Conservation (phyloP, 208 protist genomes). For the Blastocrithidia nonstop region DNA sequence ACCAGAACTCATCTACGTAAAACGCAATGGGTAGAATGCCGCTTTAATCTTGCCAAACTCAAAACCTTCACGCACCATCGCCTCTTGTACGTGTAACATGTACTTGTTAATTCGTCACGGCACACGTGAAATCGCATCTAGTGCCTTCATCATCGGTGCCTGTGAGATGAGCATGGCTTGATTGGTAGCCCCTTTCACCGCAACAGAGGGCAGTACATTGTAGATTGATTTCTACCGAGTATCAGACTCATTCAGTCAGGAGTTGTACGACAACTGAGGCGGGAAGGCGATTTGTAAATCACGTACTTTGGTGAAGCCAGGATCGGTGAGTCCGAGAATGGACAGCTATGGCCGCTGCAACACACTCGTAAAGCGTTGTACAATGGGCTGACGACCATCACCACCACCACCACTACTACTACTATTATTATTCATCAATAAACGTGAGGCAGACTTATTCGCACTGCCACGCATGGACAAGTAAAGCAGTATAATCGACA, state of each 20-base stretch:
- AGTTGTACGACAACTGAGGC: conserved; percentile 81
- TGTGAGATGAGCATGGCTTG: conserved; percentile 85
- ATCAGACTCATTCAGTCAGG: conserved; percentile 76
- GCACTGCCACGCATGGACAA: conserved; percentile 21
- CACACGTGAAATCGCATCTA: conserved; percentile 81
- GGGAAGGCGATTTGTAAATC: conserved; percentile 79
- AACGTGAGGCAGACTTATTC: not conserved
- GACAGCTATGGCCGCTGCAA: conserved; percentile 29
- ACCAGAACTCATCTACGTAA: conserved; percentile 44
- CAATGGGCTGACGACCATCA: conserved; percentile 25
- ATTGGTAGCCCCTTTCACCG: conserved; percentile 78
- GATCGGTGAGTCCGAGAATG: conserved; percentile 55
- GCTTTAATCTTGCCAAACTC: conserved; percentile 83
- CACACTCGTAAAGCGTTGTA: conserved; percentile 52
- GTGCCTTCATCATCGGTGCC: conserved; percentile 83
- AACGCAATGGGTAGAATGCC: conserved; percentile 81
- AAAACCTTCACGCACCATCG: conserved; percentile 83
- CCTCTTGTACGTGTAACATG: conserved; percentile 87
- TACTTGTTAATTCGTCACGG: conserved; percentile 87
- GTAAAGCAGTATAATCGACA: conserved; percentile 67
- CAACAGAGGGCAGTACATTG: conserved; percentile 74
- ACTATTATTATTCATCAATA: too few species aligned
- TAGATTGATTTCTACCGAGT: conserved; percentile 87
- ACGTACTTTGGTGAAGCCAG: conserved; percentile 34
- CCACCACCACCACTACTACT: not conserved